Evolutionary conservation across 441 rosid species (phyloP), one percentile per base, ranked within the genome.

Genomic region (Bocquillonia castaneifolia): DNA sequence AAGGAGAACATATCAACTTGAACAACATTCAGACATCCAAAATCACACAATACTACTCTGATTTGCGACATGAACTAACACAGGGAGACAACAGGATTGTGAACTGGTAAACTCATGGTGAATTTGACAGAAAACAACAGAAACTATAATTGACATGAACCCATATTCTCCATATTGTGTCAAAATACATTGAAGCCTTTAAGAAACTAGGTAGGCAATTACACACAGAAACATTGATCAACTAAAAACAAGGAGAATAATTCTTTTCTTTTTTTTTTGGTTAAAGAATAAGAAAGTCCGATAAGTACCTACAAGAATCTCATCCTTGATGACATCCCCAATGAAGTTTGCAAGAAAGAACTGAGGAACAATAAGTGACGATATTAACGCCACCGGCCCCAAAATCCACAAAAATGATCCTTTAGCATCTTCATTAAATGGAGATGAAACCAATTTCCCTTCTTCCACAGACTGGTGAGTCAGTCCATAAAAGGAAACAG

Each of bases 381-480:
- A 68, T 37, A 87, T 84, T 74, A 92, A 80, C 0, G 81, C 85
- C 42, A 78, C 77, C 32, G 98, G 97, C n/a, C 88, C 97, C 80
- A 88, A 72, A 71, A 86, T 34, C 96, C 91, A 92, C 42, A 87
- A 75, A 63, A 83, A 81, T 1, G 93, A 90, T 50, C 88, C 88
- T 66, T 82, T 84, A 3, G 79, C 85, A 67, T 85, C 85, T 69
- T 82, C 89, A 57, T 73, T 75, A n/a, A 87, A 88, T 20, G 93
- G 92, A 48, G 91, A 86, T n/a, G 98, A 87, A 23, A 84, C 80
- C 66, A 90, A 74, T 59, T 79, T 85, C 55, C 81, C 78, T 76
- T 86, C 96, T 76, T 90, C 98, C 48, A 87, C 86, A 2, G 82
- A 79, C 75, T 90, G 93, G 63, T 90, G 83, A 58, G 86, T 83